phyloP scores from a whole-genome alignment of 2,329 filamentous ascomycete genomes.

The Claviceps arundinis region DNA sequence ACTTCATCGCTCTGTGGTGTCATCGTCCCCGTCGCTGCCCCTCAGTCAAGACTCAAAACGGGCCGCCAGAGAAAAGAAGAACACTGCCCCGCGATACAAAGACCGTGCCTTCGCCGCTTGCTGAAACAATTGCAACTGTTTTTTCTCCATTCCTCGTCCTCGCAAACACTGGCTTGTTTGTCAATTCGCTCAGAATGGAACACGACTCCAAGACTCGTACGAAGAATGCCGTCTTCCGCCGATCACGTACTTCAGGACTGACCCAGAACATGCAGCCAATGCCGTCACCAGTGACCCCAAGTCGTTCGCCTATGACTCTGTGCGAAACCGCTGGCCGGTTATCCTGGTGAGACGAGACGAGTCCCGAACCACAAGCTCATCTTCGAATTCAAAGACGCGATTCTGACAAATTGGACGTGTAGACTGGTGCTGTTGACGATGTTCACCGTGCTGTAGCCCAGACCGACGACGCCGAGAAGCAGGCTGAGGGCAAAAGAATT shows the following conservation, averaged over 20 bases:
- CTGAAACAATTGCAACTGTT: not conserved
- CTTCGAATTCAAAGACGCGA: not conserved
- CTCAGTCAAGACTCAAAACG: too few species aligned
- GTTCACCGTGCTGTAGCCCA: conserved; percentile 61
- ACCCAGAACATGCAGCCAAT: conserved; percentile 39
- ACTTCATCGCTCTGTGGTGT: too few species aligned
- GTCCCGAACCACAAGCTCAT: too few species aligned
- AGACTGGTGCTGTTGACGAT: conserved; percentile 91
- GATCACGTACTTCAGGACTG: not conserved
- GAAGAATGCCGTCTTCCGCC: conserved; percentile 17
- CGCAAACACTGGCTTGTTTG: not conserved
- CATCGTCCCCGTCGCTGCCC: too few species aligned
- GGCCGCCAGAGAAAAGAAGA: too few species aligned
- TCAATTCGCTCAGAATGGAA: conserved; percentile 42
- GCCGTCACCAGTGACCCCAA: conserved; percentile 69
- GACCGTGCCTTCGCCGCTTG: not conserved
- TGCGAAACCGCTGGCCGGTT: conserved; percentile 79
- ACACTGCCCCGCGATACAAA: too few species aligned
- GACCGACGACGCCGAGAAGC: conserved; percentile 47
- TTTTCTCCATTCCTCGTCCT: not conserved
- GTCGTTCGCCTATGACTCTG: conserved; percentile 80
- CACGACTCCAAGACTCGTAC: conserved; percentile 61
- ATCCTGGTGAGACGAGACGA: conserved; percentile 55
- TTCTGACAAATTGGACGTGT: not conserved
- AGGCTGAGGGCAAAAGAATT: conserved; percentile 74